Conservation (phyloP, 306 rosid species). For the Notholithocarpus densiflorus region DNA sequence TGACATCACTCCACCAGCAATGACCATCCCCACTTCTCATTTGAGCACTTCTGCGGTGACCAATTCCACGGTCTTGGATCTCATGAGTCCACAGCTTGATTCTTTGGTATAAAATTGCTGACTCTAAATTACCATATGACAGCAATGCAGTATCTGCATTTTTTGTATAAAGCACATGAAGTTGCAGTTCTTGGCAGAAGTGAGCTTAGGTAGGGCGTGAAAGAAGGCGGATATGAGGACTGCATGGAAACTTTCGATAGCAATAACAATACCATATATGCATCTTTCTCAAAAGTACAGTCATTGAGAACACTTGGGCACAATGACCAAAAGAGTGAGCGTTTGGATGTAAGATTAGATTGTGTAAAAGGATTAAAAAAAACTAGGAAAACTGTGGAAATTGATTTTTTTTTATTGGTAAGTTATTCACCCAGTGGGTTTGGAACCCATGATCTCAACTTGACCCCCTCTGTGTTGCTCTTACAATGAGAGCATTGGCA, state of each 20-base stretch:
- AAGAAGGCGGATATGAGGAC: background rate
- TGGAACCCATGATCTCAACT: too few species aligned
- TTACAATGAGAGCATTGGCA: too few species aligned
- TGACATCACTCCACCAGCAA: too few species aligned
- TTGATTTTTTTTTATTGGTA: too few species aligned
- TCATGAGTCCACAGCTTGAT: too few species aligned
- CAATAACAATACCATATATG: background rate
- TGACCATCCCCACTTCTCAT: too few species aligned
- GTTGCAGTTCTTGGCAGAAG: background rate
- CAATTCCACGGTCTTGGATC: too few species aligned
- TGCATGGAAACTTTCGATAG: background rate
- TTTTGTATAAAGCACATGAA: background rate
- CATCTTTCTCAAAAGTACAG: background rate
- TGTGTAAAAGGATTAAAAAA: background rate
- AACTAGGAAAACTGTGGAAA: background rate
- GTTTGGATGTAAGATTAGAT: background rate
- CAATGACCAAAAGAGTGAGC: background rate
- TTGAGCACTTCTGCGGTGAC: too few species aligned
- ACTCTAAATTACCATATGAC: background rate
- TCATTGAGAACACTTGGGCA: background rate
- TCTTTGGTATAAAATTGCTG: background rate
- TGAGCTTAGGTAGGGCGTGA: background rate
- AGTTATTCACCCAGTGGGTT: too few species aligned
- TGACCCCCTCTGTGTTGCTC: too few species aligned
- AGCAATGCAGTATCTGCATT: background rate